Evolutionary conservation across 2,329 filamentous ascomycete genomes (phyloP).

Genomic region (Paecilomyces fulvus): DNA sequence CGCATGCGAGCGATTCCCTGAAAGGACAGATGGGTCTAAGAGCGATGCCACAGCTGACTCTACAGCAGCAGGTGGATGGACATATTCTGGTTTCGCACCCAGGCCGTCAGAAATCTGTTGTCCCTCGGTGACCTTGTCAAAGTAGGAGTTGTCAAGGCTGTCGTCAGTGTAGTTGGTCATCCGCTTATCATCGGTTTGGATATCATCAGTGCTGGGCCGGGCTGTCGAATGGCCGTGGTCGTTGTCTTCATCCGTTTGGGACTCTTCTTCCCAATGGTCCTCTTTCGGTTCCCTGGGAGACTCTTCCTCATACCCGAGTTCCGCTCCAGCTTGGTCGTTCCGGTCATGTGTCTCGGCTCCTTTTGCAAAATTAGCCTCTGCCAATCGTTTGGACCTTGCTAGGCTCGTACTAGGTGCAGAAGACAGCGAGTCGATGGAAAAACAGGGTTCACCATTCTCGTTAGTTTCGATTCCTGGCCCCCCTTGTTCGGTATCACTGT

Average conservation of each 20-base stretch:
- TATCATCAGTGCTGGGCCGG: slow-evolving; percentile 42
- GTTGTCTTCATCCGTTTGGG: slow-evolving; percentile 41
- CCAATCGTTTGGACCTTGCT: slow-evolving; percentile 47
- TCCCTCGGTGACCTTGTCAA: slow-evolving; percentile 54
- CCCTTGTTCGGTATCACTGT: slow-evolving; percentile 57
- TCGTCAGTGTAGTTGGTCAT: slow-evolving; percentile 47
- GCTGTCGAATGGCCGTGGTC: slow-evolving; percentile 42
- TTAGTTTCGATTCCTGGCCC: slow-evolving; percentile 56
- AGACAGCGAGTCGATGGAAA: slow-evolving; percentile 52
- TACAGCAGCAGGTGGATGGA: slow-evolving; percentile 63
- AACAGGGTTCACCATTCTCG: slow-evolving; percentile 36
- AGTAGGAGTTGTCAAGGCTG: slow-evolving; percentile 45
- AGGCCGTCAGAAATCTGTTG: slow-evolving; percentile 63
- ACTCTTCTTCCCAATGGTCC: slow-evolving; percentile 17
- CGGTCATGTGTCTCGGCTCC: slow-evolving; percentile 42
- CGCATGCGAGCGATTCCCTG: slow-evolving; percentile 39
- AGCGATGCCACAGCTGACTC: slow-evolving; percentile 89
- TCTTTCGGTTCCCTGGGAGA: slow-evolving; percentile 17
- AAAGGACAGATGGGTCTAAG: slow-evolving; percentile 70
- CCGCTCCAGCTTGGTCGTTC: slow-evolving; percentile 23
- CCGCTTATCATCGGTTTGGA: slow-evolving; percentile 45
- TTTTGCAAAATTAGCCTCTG: slow-evolving; percentile 45
- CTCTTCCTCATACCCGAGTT: slow-evolving; percentile 29
- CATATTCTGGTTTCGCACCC: slow-evolving; percentile 66
- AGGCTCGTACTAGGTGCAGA: slow-evolving; percentile 51